Base-by-base conservation (phyloP, 2,329 filamentous ascomycete genomes). In the Coleophoma crateriformis region DNA sequence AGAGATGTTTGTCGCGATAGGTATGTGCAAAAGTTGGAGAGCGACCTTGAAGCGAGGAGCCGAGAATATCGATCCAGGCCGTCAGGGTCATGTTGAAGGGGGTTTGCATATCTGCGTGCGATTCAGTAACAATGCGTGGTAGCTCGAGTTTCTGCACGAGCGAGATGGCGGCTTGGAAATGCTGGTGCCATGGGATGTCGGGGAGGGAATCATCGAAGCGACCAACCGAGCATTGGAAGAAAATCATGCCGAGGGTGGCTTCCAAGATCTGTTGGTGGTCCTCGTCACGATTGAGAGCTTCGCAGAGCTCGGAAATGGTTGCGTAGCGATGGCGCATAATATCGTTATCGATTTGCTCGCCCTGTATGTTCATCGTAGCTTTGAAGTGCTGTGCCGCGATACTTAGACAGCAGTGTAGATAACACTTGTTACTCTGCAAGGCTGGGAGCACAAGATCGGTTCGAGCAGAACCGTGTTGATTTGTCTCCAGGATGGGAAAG, bases 11-110 rank as follows among this genome's bases (percentile, higher is more conserved):
- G 67, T 94, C 86, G 45, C 94, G 85, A 71, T 97, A 99, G n/a
- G 87, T 89, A 71, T 96, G 88, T 4, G 94, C 90, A 64, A 96
- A 97, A 8, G 82, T 81, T 7, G 94, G 94, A 10, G 90, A 87
- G 50, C 83, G 81, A 33, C 91, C 91, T 54, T 88, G 80, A 84
- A 99, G 96, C 10, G 91, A 95, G 2, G 91, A 85, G 55, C 94
- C 94, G 33, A 97, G 81, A 58, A 99, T 96, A 69, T 99, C 94
- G 62, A 97, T 96, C 94, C 94, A 97, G 10, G 90, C 78, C 6
- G 90, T 87, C 55, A 96, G 74, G 1, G 89, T 91, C 90, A 96
- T 96, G 78, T 91, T 96, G 80, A 96, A 96, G 11, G 90, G 87
- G 5, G 88, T 82, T 15, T 33, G 51, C 42, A 57, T 59, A 13